A percentile compares a stretch with the other conserved stretches of the same genome.
These are phyloP conservation scores for Trichoderma pleuroti DNA, from an alignment of 2,329 filamentous ascomycete species.

Conservation along the genomic window DNA sequence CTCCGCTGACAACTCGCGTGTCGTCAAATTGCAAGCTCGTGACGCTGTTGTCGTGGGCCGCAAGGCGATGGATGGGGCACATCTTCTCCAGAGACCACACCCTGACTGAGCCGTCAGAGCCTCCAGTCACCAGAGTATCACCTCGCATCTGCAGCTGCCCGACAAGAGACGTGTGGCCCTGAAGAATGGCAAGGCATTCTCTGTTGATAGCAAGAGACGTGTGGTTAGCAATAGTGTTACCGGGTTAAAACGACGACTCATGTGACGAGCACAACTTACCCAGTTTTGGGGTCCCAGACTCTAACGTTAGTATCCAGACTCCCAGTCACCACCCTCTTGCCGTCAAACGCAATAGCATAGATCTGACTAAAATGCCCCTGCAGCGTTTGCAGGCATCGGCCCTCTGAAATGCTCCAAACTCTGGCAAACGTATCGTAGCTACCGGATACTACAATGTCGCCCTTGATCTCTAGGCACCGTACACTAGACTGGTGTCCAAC, in stretches of 20 bases:
- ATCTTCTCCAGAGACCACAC: slow-evolving; percentile 94
- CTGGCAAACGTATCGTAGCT: slow-evolving; percentile 96
- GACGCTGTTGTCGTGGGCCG: slow-evolving; percentile 96
- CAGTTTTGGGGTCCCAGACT: slow-evolving; percentile 90
- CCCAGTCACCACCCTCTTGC: slow-evolving; percentile 86
- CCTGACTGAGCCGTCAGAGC: slow-evolving; percentile 90
- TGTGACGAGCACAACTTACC: slow-evolving; percentile 53
- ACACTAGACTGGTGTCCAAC: slow-evolving; percentile 96
- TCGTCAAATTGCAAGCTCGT: slow-evolving; percentile 98
- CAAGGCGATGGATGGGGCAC: slow-evolving; percentile 87
- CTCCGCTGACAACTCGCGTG: slow-evolving; percentile 89
- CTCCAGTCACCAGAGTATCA: slow-evolving; percentile 91
- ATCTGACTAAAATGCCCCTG: slow-evolving; percentile 98
- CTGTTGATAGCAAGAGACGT: slow-evolving; percentile 32
- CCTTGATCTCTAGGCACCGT: slow-evolving; percentile 90
- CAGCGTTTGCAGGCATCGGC: slow-evolving; percentile 83
- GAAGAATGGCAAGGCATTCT: slow-evolving; percentile 83
- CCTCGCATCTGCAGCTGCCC: slow-evolving; percentile 95
- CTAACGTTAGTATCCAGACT: slow-evolving; percentile 95
- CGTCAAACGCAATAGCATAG: slow-evolving; percentile 97
- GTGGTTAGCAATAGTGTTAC: slow-evolving; percentile 30
- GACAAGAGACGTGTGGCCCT: slow-evolving; percentile 94
- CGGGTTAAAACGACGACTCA: background rate
- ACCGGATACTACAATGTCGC: slow-evolving; percentile 94
- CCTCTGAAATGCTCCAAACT: slow-evolving; percentile 97